These are phyloP conservation scores for Fraxinus greggii DNA, from an alignment of 305 asterid species.

Conservation along the genomic window DNA sequence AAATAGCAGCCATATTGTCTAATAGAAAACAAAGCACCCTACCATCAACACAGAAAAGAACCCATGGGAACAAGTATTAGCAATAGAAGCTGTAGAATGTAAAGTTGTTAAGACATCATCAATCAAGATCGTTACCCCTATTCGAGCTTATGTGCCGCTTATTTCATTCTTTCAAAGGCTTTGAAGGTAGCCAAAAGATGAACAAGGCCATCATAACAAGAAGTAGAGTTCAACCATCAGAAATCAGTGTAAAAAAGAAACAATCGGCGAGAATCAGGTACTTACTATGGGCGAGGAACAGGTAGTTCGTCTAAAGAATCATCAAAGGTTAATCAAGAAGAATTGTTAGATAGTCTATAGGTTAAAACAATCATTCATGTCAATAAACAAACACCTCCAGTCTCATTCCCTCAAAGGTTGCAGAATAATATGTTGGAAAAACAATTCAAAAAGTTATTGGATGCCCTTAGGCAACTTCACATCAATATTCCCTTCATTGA, in stretches of 20 bases:
- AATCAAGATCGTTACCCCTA: neutral
- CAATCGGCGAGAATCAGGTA: neutral
- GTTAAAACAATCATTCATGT: neutral
- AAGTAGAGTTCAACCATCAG: neutral
- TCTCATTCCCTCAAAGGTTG: neutral
- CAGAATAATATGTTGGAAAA: neutral
- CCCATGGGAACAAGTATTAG: neutral
- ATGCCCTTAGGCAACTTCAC: neutral
- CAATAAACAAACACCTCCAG: neutral
- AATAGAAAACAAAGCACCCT: neutral
- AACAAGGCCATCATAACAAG: neutral
- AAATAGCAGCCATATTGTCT: neutral
- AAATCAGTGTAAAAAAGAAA: neutral
- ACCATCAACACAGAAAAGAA: neutral
- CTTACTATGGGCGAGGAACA: neutral
- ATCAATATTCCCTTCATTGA: neutral
- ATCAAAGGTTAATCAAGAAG: neutral
- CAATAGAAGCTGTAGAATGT: neutral
- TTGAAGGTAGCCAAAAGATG: neutral
- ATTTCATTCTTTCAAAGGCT: neutral
- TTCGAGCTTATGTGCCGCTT: neutral
- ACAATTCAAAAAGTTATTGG: neutral
- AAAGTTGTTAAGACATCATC: neutral
- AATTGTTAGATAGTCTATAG: neutral
- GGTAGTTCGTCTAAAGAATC: neutral